These are phyloP conservation scores for Priceomyces haplophilus DNA, from an alignment of 805 yeast species.

Conservation along the genomic window DNA sequence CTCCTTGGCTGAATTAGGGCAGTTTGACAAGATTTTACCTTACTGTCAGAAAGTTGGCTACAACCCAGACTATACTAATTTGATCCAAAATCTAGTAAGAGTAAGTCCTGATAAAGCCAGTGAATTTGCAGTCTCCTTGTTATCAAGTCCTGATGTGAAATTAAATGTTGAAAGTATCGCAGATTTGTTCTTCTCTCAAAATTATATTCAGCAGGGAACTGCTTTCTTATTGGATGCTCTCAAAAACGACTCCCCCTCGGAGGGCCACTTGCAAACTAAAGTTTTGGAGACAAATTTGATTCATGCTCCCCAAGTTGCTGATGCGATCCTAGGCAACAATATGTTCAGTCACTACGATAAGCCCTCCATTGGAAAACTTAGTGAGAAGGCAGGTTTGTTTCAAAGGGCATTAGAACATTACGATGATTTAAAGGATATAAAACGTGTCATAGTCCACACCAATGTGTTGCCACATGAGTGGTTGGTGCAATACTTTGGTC, in stretches of 20 bases:
- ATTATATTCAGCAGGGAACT: constrained; percentile 95
- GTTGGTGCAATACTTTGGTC: constrained; percentile 90
- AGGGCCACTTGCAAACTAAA: constrained; percentile 94
- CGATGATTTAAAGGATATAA: constrained; percentile 91
- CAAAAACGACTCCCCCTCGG: constrained; percentile 89
- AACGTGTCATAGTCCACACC: constrained; percentile 90
- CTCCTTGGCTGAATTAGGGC: constrained; percentile 90
- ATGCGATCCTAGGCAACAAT: constrained; percentile 92
- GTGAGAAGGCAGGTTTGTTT: constrained; percentile 93
- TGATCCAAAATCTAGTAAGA: constrained; percentile 87
- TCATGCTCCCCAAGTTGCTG: constrained; percentile 99
- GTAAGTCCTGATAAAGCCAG: constrained; percentile 97
- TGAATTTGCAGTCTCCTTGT: constrained; percentile 88
- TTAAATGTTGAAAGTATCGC: constrained; percentile 84
- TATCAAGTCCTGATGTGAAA: constrained; percentile 54
- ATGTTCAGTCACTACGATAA: constrained; percentile 96
- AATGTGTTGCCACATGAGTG: constrained; percentile 84
- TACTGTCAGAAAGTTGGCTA: constrained; percentile 87
- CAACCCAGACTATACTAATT: constrained; percentile 83
- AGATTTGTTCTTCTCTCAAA: constrained; percentile 92
- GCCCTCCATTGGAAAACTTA: constrained; percentile 83
- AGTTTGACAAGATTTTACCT: constrained; percentile 92
- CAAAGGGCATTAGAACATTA: constrained; percentile 97
- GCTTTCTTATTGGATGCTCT: constrained; percentile 94
- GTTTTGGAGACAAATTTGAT: constrained; percentile 86